Conservation (phyloP, 2,329 filamentous ascomycete genomes). For the Amesomyces nigricolor region DNA sequence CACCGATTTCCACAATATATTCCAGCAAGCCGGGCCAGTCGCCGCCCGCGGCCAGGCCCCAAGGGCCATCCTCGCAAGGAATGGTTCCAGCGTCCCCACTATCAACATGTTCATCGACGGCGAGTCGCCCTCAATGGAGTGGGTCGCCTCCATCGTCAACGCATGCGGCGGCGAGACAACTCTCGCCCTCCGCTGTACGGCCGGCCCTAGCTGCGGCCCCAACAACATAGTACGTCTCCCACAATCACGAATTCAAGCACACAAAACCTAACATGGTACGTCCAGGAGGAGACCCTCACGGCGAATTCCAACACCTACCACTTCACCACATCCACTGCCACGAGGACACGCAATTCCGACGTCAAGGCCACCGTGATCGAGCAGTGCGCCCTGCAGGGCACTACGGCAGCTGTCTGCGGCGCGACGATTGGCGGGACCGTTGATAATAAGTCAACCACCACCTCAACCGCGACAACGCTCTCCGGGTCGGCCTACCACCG, state of each 20-base stretch:
- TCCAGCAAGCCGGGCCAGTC: conserved; percentile 1
- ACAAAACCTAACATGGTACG: too few relatives aligned
- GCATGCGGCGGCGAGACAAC: conserved; percentile 6
- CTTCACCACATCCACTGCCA: background rate
- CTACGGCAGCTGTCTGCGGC: conserved; percentile 11
- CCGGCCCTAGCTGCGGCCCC: background rate
- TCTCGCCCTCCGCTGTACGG: conserved; percentile 12
- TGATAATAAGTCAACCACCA: background rate
- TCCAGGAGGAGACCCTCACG: conserved; percentile 4
- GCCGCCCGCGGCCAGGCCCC: conserved; percentile 1
- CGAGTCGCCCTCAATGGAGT: background rate
- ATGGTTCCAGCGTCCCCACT: conserved; percentile 7
- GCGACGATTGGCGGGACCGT: background rate
- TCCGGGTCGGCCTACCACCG: conserved; percentile 6
- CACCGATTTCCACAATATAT: conserved; percentile 4
- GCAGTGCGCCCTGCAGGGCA: conserved; percentile 12
- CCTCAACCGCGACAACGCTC: background rate
- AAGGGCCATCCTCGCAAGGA: conserved; percentile 1
- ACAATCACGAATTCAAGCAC: too few relatives aligned
- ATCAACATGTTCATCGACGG: conserved; percentile 15
- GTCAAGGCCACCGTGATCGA: conserved; percentile 5
- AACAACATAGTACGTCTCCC: background rate
- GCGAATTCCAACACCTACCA: conserved; percentile 1
- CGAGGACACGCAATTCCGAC: background rate
- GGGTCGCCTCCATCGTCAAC: conserved; percentile 12